Evolutionary conservation across 139 green algal species (phyloP), one percentile per base, ranked within the genome.

Genomic region (Chlamydomonas asymmetrica): DNA sequence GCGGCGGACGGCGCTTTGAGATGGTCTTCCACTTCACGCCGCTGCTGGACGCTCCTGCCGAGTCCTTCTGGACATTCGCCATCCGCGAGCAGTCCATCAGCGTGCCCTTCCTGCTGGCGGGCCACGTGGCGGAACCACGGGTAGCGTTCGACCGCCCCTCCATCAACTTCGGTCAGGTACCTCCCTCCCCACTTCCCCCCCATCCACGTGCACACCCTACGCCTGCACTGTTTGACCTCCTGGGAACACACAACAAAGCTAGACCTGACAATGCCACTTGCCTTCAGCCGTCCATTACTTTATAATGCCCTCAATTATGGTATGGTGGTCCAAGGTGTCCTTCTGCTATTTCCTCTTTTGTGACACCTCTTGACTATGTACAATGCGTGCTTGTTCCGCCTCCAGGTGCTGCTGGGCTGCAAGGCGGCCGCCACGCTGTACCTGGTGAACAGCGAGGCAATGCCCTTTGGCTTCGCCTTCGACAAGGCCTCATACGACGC

Each of bases 1-100:
- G 70, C 39, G 63, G 59, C 48, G 91, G 91, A 27, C 81, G 86
- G 72, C 84, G 82, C 23, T 93, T 91, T 79, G 91, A 97, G 78
- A 94, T 97, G 91, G 86, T 87, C 34, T 95, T 97, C 68, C 84
- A 93, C 74, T 97, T 87, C 82, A 89, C 74, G 41, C 91, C 92
- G 0, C 62, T 54, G 5, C 52, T 38, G 20, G 82, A 91, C 29
- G 38, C 75, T 27, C n/a, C 89, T 39, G 62, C 75, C n/a, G 91
- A 96, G 86, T 75, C 80, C 1, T 93, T 94, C 80, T 96, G 89
- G 89, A 66, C 54, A 1, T 95, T 96, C 80, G 71, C 72, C 60
- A 93, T 96, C 31, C 88, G 88, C 23, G 82, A 89, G 75, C 88
- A 94, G 64, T 50, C 35, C 73, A 79, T 95, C 61, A 50, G 65